phyloP scores from a whole-genome alignment of 257 asterid genomes.

The Gentiana dahurica region DNA sequence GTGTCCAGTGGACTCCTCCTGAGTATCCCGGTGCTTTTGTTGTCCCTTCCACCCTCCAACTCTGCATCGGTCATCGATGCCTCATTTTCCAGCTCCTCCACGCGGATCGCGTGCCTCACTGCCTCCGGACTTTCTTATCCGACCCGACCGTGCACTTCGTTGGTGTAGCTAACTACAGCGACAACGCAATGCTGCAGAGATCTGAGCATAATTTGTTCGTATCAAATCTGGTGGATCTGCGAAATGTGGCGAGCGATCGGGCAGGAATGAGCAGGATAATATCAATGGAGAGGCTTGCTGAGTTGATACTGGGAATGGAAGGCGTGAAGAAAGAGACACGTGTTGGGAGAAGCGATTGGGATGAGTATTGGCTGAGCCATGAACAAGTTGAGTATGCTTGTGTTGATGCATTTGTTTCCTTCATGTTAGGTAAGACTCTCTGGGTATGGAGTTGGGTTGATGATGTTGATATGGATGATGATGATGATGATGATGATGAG shows the following conservation, averaged over 20 bases:
- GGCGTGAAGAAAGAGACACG: background rate
- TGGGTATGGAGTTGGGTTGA: slow-evolving; percentile 3
- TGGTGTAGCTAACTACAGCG: slow-evolving; percentile 2
- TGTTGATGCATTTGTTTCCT: slow-evolving; percentile 16
- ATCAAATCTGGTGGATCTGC: slow-evolving; percentile 27
- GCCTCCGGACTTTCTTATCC: slow-evolving; percentile 7
- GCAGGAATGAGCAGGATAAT: background rate
- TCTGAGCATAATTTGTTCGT: slow-evolving; percentile 4
- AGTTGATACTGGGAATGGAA: slow-evolving; percentile 31
- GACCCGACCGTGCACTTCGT: slow-evolving; percentile 3
- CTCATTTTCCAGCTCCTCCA: slow-evolving; percentile 11
- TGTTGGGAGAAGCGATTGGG: slow-evolving; percentile 13
- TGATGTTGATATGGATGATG: background rate
- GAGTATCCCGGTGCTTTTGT: background rate
- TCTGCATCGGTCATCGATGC: slow-evolving; percentile 9
- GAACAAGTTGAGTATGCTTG: slow-evolving; percentile 15
- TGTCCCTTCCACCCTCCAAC: slow-evolving; percentile 11
- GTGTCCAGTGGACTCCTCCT: slow-evolving; percentile 10
- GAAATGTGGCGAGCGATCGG: background rate
- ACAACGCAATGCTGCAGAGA: background rate
- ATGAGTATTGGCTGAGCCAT: background rate
- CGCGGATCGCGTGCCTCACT: background rate
- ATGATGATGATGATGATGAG: too few species aligned
- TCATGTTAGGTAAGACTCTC: slow-evolving; percentile 8
- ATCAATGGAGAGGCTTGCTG: slow-evolving; percentile 13